Evolutionary conservation across 2,329 filamentous ascomycete species (phyloP), one percentile per base, ranked within the genome.

Genomic region (Sclerotinia spermophila): DNA sequence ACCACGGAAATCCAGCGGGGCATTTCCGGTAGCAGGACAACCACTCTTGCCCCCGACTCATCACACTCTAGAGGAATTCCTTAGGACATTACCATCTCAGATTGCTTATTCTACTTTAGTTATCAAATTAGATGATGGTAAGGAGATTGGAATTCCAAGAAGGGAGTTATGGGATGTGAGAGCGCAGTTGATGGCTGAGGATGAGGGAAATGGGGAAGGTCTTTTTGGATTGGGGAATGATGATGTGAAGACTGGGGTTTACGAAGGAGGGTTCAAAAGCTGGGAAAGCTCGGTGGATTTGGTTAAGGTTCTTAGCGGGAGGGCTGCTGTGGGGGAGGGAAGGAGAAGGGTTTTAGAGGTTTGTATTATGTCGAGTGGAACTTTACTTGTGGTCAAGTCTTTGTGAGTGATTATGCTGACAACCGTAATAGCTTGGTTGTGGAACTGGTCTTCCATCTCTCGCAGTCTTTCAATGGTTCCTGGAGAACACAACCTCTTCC

Each of bases 181-280:
- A 45, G 85, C 94, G 51, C 92, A 96, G 82, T 83, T 96, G 71
- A 94, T 95, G 89, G 91, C 91, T 64, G 88, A 90, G 79, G 88
- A 88, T 53, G 87, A 86, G 55, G 88, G 90, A 78, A 87, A 88
- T 48, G 87, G 86, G 7, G 77, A 81, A 10, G 80, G 81, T 35
- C 78, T 85, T 38, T 85, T 86, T 11, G 81, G 82, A 1, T 82
- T 93, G 48, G 89, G 88, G 53, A 84, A 86, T 73, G 89, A 92
- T 73, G 92, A 96, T 80, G 89, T 96, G 74, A 91, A 89, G 79
- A 92, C 91, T 69, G 92, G 92, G 67, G 87, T 95, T 72, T 96
- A 96, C 81, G 92, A 96, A 81, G 92, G 92, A 70, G 92, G 92
- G 35, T 94, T 95, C 83, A 96, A 96, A 83, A 94, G 91, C 77